Percentiles rank a stretch among this genome's conserved stretches.
Conservation (phyloP, 2,329 filamentous ascomycete genomes). For the Fusarium buharicum region DNA sequence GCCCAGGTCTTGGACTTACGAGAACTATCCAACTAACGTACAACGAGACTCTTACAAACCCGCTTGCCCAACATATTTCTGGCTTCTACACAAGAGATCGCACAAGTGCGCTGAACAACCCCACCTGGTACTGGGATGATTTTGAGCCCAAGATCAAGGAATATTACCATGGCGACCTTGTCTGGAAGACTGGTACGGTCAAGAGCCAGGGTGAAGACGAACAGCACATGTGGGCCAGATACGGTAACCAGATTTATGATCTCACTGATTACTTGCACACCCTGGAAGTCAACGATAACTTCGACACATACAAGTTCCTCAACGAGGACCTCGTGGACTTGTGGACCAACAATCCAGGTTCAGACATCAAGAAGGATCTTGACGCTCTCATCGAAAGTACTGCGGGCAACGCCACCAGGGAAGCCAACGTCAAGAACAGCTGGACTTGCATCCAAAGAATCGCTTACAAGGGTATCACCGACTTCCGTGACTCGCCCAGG, state of each 20-base stretch:
- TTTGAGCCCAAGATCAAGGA: constrained; percentile 85
- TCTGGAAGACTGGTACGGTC: constrained; percentile 72
- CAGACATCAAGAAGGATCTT: constrained; percentile 77
- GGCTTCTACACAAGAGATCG: constrained; percentile 67
- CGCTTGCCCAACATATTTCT: constrained; percentile 72
- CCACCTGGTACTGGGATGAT: constrained; percentile 78
- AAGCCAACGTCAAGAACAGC: constrained; percentile 68
- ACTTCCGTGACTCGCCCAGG: constrained; percentile 80
- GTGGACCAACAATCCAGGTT: constrained; percentile 80
- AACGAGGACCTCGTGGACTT: constrained; percentile 73
- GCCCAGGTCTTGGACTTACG: constrained; percentile 75
- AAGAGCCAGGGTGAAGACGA: constrained; percentile 72
- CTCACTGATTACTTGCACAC: constrained; percentile 93
- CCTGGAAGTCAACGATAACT: constrained; percentile 65
- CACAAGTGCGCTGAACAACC: constrained; percentile 66
- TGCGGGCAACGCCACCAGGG: constrained; percentile 62
- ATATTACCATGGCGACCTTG: constrained; percentile 88
- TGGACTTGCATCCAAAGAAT: constrained; percentile 83
- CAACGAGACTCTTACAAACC: constrained; percentile 70
- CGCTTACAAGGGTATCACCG: constrained; percentile 84
- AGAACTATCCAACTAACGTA: constrained; percentile 65
- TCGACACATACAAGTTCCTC: constrained; percentile 74
- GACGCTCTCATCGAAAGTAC: constrained; percentile 61
- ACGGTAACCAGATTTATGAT: constrained; percentile 83
- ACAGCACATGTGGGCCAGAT: constrained; percentile 81